A percentile compares a stretch with the other conserved stretches of the same genome.
These are phyloP conservation scores for Aspergillus sp. DNA, from an alignment of 2,329 filamentous ascomycete species.

Conservation along the genomic window DNA sequence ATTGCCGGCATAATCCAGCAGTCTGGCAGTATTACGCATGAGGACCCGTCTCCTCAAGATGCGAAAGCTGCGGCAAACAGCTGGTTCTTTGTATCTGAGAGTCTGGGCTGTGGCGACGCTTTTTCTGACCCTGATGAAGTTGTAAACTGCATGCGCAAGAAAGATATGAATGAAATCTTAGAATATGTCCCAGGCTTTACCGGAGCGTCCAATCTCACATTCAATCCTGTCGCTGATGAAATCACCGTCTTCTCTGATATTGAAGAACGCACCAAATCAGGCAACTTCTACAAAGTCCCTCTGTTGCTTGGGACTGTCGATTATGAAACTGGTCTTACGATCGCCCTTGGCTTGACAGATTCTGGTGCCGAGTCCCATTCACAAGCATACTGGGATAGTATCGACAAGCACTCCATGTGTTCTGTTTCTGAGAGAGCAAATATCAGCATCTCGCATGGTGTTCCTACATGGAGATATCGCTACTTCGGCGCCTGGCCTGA, in stretches of 20 bases:
- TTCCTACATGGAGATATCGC: conserved; percentile 1
- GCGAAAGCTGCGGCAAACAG: not conserved
- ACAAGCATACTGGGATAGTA: too few species aligned
- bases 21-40: too few species aligned
- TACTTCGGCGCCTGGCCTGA: not conserved
- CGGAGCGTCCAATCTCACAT: too few species aligned
- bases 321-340: too few species aligned
- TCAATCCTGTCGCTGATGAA: too few species aligned
- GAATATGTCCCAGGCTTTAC: not conserved
- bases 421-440: not conserved
- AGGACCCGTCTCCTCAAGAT: not conserved
- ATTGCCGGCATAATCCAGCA: not conserved
- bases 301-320: too few species aligned
- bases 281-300: too few species aligned
- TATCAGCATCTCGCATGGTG: not conserved
- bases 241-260: too few species aligned
- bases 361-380: too few species aligned
- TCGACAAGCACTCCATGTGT: not conserved
- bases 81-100: not conserved
- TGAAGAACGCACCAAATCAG: too few species aligned
- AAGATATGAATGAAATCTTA: not conserved
- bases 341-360: too few species aligned
- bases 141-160: not conserved
- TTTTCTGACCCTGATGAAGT: not conserved
- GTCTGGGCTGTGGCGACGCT: not conserved